Evolutionary conservation across 2,329 filamentous ascomycete species (phyloP), one percentile per base, ranked within the genome.

Genomic region (Aspergillus awamori): DNA sequence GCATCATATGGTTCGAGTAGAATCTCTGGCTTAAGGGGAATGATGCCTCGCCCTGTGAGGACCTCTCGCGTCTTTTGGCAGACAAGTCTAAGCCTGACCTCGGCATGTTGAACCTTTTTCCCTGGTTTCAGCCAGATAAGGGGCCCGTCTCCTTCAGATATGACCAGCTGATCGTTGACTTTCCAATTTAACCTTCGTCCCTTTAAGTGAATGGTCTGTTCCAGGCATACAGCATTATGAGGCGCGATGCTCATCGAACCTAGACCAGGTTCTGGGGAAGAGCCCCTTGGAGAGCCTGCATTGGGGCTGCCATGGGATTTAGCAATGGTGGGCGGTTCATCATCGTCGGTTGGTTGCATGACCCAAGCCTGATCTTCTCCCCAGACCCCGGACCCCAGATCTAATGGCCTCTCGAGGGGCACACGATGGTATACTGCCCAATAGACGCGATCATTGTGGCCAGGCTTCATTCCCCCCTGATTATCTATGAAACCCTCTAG

Each of bases 361-460:
- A 39, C 38, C 26, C 26, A 33, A 10, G 4, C 47, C n/a, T 49
- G 24, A 5, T 49, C n/a, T 20, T 33, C 26, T 4, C 15, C 26
- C 26, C 33, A 36, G 28, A 0, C 28, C 15, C 15, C 8, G 20
- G 47, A 51, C 5, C 47, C 47, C 11, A 51, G 47, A 15, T 33
- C 24, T 13, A 51, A 17, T 17, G 48, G 20, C n/a, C 41, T 47
- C 13, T 55, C 36, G 11, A 51, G 43, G 1, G 67, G 63, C n/a
- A 65, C 22, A 5, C 68, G 69, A 11, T 65, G 65, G 41, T 70
- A 74, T 3, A 60, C 57, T 52, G 33, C 33, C 33, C 33, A 36
- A 36, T 5, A 36, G 33, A 36, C 33, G 33, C 33, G 33, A 36
- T 36, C 33, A 36, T 36, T 10, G 33, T 36, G 13, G 11, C 5